Evolutionary conservation across 2,329 filamentous ascomycete species (phyloP).

Genomic region (Macrophomina phaseolina): DNA sequence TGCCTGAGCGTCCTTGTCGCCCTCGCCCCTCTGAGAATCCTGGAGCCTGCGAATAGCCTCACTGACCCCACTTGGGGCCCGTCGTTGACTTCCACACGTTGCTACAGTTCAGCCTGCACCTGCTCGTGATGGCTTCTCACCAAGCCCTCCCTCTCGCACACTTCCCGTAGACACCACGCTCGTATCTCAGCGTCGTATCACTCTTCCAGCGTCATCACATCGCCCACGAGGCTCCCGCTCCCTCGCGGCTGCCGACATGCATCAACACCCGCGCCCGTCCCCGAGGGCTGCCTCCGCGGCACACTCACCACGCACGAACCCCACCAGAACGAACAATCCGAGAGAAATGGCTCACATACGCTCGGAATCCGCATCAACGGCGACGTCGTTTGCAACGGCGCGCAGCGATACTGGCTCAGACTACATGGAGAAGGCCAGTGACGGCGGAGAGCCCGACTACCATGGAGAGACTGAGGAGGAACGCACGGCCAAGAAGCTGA

Average conservation of each 20-base stretch:
- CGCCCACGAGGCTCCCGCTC: conserved; percentile 7
- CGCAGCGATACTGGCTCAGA: conserved; percentile 26
- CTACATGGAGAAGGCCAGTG: conserved; percentile 56
- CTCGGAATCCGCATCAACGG: conserved; percentile 50
- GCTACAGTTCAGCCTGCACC: conserved; percentile 5
- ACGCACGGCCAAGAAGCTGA: conserved; percentile 66
- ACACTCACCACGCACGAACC: conserved; percentile 54
- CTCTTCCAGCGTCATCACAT: neutral
- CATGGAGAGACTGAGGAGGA: conserved; percentile 39
- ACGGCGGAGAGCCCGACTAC: conserved; percentile 57
- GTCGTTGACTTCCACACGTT: neutral
- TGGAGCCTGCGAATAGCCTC: conserved; percentile 26
- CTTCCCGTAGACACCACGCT: conserved; percentile 18
- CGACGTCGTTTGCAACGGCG: conserved; percentile 58
- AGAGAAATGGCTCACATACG: conserved; percentile 65
- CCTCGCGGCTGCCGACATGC: conserved; percentile 64
- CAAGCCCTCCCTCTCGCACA: conserved; percentile 22
- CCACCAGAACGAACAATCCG: conserved; percentile 71
- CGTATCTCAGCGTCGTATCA: conserved; percentile 5
- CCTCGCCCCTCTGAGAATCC: conserved; percentile 10
- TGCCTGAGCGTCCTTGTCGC: conserved; percentile 23
- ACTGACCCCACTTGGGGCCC: conserved; percentile 14
- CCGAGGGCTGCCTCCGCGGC: conserved; percentile 64
- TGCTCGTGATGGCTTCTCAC: conserved; percentile 25
- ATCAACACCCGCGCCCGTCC: conserved; percentile 83